A percentile compares a stretch with the other conserved stretches of the same genome.
These are phyloP conservation scores for Eimeria brunetti DNA, from an alignment of 169 alveolate species.

Conservation along the genomic window DNA sequence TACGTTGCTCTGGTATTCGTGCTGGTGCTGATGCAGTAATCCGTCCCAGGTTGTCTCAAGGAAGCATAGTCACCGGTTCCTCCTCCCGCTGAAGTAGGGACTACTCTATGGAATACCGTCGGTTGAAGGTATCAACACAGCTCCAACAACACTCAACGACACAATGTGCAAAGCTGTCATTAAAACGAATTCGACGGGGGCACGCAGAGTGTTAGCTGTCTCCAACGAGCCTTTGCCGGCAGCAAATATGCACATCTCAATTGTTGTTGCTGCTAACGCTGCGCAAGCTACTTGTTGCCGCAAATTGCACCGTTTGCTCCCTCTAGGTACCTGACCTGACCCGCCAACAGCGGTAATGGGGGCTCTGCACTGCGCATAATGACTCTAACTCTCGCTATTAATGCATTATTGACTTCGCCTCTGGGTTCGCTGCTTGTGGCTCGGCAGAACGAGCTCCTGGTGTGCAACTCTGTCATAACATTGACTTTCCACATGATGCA, in stretches of 20 bases:
- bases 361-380: neutral
- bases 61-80: neutral
- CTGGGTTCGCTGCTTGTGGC: conserved; percentile 25
- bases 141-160: neutral
- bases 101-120: neutral
- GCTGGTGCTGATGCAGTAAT: conserved; percentile 1
- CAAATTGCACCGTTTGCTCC: conserved; percentile 28
- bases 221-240: neutral
- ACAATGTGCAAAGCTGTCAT: neutral
- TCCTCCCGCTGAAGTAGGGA: neutral
- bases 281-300: neutral
- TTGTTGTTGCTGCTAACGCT: neutral
- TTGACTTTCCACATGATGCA: neutral
- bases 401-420: conserved; percentile 1
- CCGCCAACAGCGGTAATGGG: conserved; percentile 13
- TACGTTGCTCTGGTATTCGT: neutral
- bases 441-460: neutral
- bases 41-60: neutral
- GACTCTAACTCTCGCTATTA: neutral
- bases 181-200: neutral
- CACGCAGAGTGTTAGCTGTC: neutral
- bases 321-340: conserved; percentile 5
- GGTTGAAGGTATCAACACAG: neutral
- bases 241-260: neutral
- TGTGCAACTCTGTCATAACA: neutral